Base-by-base conservation (phyloP, 768 basidiomycete species). In the Calocybe indica region DNA sequence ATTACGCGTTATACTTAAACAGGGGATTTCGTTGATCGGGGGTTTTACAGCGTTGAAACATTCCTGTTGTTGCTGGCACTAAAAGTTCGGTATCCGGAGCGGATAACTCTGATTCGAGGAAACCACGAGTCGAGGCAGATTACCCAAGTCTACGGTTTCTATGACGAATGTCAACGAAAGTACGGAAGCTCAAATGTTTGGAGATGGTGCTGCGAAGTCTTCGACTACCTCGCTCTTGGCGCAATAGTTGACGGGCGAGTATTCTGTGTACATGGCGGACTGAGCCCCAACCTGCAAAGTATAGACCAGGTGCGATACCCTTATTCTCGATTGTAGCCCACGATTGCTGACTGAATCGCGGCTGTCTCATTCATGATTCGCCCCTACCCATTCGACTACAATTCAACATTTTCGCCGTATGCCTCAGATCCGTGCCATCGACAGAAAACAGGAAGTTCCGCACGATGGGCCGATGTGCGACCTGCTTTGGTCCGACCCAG, bases 381-480 rank as follows among this genome's bases (percentile, higher is more conserved):
- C 57, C 47, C 56, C 50, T 39, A 45, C 58, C 38, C 62, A 55
- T 55, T 54, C 46, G 32, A n/a, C 45, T 36, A 52, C 46, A 33
- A 40, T 37, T 45, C 11, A 47, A 40, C 38, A 7, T 46, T 35
- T 10, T 40, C 14, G 8, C n/a, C 37, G 37, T 31, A 13, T 11
- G 51, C 45, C 29, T 12, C 63, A 89, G 93, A 97, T 98, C 56
- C 87, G 95, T 43, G 77, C 84, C 34, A 95, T 98, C 57, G 94
- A 97, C 71, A 71, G 95, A 32, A 93, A 94, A 64, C 92, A 95
- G 65, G 95, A 98, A 62, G 95, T 98, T 15, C 95, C 95, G 28
- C 95, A 98, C 64, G 95, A 98, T 61, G 95, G 95, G 9, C 85
- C 93, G 6, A 97, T 98, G 95, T 98, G 95, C 60, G 95, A 98